Percentiles rank a stretch among this genome's conserved stretches.
Conservation (phyloP, 352 stramenopile genomes). For the Phytophthora chlamydospora region DNA sequence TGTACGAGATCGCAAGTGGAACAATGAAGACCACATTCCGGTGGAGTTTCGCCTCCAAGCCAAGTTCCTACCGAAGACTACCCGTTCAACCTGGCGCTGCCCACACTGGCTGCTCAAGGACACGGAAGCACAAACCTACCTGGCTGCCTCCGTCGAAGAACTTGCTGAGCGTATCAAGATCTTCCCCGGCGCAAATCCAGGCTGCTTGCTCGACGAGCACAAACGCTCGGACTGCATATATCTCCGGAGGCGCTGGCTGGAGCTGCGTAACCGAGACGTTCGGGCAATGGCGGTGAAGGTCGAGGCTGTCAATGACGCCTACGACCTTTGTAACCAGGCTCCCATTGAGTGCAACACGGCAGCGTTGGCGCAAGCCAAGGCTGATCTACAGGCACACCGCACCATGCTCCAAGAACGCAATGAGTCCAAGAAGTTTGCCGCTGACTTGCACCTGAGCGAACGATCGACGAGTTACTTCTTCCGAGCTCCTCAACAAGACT, state of each 20-base stretch:
- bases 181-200: conserved; percentile 17
- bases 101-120: conserved; percentile 11
- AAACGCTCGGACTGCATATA: conserved; percentile 25
- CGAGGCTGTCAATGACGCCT: conserved; percentile 6
- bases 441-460: conserved; percentile 17
- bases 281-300: background rate
- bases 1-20: conserved; percentile 19
- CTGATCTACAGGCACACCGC: background rate
- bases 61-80: background rate
- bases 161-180: conserved; percentile 2
- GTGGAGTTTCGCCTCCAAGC: conserved; percentile 7
- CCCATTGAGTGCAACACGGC: conserved; percentile 3
- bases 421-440: conserved; percentile 20
- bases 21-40: conserved; percentile 23
- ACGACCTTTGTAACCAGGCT: conserved; percentile 4
- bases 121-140: background rate
- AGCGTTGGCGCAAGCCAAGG: conserved; percentile 3
- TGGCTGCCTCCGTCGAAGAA: background rate
- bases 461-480: conserved; percentile 17
- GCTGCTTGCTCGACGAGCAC: conserved; percentile 20
- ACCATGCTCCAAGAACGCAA: conserved; percentile 6
- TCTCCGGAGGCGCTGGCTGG: conserved; percentile 3
- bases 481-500: conserved; percentile 13
- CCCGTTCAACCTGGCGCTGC: conserved; percentile 3
- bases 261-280: conserved; percentile 3